These are phyloP conservation scores for Xanthoconium purpureum DNA, from an alignment of 768 basidiomycete species.

Conservation along the genomic window DNA sequence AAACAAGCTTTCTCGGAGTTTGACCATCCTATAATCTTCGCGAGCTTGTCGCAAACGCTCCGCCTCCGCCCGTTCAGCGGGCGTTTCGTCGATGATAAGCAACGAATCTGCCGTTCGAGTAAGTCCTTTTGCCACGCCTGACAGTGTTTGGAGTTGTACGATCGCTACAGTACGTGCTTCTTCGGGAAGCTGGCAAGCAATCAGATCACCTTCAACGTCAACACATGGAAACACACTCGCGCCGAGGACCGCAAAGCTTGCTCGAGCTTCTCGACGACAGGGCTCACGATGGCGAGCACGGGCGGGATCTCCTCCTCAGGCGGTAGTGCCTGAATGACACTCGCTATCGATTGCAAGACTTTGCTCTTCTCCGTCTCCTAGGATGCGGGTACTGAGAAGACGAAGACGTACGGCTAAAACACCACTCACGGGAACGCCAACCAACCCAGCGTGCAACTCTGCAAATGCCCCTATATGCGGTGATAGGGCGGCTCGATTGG, in stretches of 20 bases:
- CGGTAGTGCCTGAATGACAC: conserved; percentile 88
- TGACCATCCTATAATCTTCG: conserved; percentile 58
- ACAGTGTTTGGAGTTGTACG: conserved; percentile 73
- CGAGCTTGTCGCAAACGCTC: conserved; percentile 59
- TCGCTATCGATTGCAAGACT: conserved; percentile 88
- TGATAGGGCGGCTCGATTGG: conserved; percentile 80
- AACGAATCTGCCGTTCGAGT: conserved; percentile 73
- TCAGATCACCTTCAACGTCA: neutral
- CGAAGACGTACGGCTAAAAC: neutral
- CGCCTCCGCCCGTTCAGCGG: conserved; percentile 47
- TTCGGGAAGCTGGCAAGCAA: conserved; percentile 54
- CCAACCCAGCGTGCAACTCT: conserved; percentile 74
- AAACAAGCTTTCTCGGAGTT: conserved; percentile 66
- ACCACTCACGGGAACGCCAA: conserved; percentile 63
- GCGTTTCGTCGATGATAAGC: conserved; percentile 55
- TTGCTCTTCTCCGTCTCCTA: conserved; percentile 87
- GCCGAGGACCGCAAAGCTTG: conserved; percentile 55
- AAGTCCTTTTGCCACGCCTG: conserved; percentile 84
- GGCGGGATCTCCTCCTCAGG: conserved; percentile 75
- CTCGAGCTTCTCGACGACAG: conserved; percentile 68
- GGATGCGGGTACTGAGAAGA: neutral
- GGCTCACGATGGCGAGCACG: conserved; percentile 72
- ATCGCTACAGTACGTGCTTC: conserved; percentile 66
- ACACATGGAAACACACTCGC: conserved; percentile 39
- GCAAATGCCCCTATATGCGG: conserved; percentile 84